Evolutionary conservation across 2,329 filamentous ascomycete genomes (phyloP).

Genomic region (Cladophialophora carrionii): DNA sequence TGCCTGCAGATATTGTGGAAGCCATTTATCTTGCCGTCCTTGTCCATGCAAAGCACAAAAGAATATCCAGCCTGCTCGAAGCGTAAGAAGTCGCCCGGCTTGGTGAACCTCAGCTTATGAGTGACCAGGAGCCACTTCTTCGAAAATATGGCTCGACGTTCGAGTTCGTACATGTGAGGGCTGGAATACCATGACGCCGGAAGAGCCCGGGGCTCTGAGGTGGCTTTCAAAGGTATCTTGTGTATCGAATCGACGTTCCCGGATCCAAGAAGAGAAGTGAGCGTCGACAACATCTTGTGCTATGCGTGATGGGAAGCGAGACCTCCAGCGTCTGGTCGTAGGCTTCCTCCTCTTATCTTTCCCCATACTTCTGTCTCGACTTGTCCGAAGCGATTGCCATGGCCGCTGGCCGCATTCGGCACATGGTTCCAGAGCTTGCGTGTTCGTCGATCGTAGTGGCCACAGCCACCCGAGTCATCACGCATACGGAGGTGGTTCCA

Average conservation of each 20-base stretch:
- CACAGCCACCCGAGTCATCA: background rate
- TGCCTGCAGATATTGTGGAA: constrained; percentile 68
- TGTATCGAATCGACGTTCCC: background rate
- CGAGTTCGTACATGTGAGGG: constrained; percentile 54
- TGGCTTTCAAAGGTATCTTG: constrained; percentile 1
- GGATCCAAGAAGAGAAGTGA: background rate
- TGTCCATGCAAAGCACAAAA: constrained; percentile 58
- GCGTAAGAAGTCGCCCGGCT: constrained; percentile 50
- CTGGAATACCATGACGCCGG: constrained; percentile 58
- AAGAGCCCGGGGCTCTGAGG: constrained; percentile 36
- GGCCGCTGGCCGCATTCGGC: background rate
- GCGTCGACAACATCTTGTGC: background rate
- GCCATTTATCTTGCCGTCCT: constrained; percentile 57
- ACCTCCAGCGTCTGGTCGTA: background rate
- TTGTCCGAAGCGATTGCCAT: background rate
- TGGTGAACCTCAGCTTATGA: constrained; percentile 52
- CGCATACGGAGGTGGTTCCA: background rate
- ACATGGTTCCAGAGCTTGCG: background rate
- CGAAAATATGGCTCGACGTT: constrained; percentile 55
- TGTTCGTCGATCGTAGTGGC: background rate
- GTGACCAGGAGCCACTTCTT: constrained; percentile 53
- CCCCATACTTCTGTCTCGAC: background rate
- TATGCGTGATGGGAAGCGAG: background rate
- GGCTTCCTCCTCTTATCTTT: background rate
- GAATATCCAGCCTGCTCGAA: constrained; percentile 52